Evolutionary conservation across 768 basidiomycete species (phyloP).

Genomic region (Tylopilus plumbeoviolaceoides): DNA sequence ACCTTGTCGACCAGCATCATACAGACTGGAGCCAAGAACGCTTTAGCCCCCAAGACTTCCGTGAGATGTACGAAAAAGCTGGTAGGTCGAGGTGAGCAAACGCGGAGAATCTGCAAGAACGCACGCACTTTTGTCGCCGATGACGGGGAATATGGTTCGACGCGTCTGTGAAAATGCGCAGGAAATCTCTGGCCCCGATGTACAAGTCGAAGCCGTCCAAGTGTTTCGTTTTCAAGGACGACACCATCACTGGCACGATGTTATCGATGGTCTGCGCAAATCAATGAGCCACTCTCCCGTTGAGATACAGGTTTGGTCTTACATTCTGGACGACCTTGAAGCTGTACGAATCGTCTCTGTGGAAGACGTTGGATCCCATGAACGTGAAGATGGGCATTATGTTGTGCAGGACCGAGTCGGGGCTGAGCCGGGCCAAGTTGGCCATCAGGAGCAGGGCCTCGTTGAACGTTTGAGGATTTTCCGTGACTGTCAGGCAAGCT

Average conservation of each 20-base stretch:
- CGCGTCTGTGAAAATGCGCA: conserved; percentile 92
- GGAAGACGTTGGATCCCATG: conserved; percentile 98
- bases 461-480: conserved; percentile 92
- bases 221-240: conserved; percentile 64
- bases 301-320: conserved; percentile 1
- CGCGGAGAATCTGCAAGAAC: not conserved
- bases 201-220: conserved; percentile 55
- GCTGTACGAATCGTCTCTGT: conserved; percentile 92
- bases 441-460: conserved; percentile 88
- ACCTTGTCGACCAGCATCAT: conserved; percentile 84
- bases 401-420: conserved; percentile 89
- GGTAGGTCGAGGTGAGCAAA: conserved; percentile 3
- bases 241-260: conserved; percentile 90
- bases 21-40: conserved; percentile 78
- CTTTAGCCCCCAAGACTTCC: conserved; percentile 70
- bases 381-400: conserved; percentile 99
- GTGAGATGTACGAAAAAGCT: conserved; percentile 91
- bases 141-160: conserved; percentile 89
- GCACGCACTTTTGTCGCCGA: conserved; percentile 75
- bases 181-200: conserved; percentile 70
- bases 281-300: not conserved
- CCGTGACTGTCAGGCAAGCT: conserved; percentile 52
- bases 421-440: conserved; percentile 74
- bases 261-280: conserved; percentile 75
- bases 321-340: conserved; percentile 95